Evolutionary conservation across 768 basidiomycete species (phyloP).

Genomic region (Coprinopsis strossmayeri): DNA sequence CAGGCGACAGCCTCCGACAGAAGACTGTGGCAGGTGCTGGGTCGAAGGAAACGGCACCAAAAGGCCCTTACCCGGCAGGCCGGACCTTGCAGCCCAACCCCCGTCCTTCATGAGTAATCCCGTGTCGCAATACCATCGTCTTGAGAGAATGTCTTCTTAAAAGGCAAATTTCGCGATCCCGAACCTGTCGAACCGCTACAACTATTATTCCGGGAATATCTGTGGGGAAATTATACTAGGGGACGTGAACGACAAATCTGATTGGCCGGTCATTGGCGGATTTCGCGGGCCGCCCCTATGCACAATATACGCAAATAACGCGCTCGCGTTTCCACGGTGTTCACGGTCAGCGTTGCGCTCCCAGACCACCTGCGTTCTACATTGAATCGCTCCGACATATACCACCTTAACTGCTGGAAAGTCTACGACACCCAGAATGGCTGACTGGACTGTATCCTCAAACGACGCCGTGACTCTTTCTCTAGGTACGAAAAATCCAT

Average conservation of each 20-base stretch:
- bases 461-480: constrained; percentile 73
- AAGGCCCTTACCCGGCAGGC: no score
- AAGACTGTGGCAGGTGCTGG: neutral
- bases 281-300: neutral
- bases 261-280: neutral
- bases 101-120: neutral
- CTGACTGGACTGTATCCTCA: constrained; percentile 75
- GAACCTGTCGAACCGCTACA: neutral
- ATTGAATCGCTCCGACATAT: no score
- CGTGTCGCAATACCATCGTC: neutral
- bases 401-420: no score
- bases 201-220: neutral
- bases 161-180: neutral
- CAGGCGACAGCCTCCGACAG: no score
- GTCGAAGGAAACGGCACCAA: neutral
- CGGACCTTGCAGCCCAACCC: no score
- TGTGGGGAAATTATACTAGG: neutral
- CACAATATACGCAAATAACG: constrained; percentile 25
- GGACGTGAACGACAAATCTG: neutral
- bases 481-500: constrained; percentile 44
- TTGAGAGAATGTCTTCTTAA: neutral
- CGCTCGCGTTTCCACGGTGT: constrained; percentile 13
- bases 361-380: no score
- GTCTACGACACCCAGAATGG: no score
- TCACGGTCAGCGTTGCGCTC: no score